Evolutionary conservation across 768 basidiomycete species (phyloP).

Genomic region (Imleria badia): DNA sequence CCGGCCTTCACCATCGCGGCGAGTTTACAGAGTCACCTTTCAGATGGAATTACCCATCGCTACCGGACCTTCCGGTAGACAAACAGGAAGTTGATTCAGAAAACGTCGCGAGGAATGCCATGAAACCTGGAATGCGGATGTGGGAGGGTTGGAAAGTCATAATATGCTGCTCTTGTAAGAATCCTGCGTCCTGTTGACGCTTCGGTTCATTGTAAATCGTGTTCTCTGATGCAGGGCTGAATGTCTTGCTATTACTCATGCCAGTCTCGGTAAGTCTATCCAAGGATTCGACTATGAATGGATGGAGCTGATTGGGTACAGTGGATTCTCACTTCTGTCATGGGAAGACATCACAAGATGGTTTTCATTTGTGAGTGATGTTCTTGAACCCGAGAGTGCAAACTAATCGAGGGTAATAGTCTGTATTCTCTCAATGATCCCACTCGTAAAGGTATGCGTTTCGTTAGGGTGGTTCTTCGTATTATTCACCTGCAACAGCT

Average conservation of each 20-base stretch:
- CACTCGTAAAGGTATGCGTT: conserved; percentile 63
- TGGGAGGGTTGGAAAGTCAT: conserved; percentile 56
- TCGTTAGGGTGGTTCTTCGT: not conserved
- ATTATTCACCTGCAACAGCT: conserved; percentile 41
- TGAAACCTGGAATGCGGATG: conserved; percentile 17
- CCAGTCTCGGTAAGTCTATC: conserved; percentile 59
- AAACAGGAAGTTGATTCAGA: conserved; percentile 2
- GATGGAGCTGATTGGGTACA: conserved; percentile 25
- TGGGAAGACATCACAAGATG: conserved; percentile 49
- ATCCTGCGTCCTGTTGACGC: not conserved
- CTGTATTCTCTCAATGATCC: conserved; percentile 69
- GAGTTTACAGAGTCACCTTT: conserved; percentile 32
- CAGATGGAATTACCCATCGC: conserved; percentile 29
- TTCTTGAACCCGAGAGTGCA: not conserved
- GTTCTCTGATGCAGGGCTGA: conserved; percentile 53
- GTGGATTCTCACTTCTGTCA: conserved; percentile 56
- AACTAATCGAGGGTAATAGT: conserved; percentile 37
- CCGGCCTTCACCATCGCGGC: conserved; percentile 1
- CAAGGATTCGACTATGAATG: not conserved
- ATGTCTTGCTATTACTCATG: conserved; percentile 61
- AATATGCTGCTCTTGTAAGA: conserved; percentile 57
- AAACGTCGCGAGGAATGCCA: not conserved
- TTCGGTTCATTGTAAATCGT: not conserved
- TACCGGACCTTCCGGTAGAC: conserved; percentile 19
- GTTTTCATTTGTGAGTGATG: conserved; percentile 58